Base-by-base conservation (phyloP, 306 rosid species). In the Inga leiocalycina region DNA sequence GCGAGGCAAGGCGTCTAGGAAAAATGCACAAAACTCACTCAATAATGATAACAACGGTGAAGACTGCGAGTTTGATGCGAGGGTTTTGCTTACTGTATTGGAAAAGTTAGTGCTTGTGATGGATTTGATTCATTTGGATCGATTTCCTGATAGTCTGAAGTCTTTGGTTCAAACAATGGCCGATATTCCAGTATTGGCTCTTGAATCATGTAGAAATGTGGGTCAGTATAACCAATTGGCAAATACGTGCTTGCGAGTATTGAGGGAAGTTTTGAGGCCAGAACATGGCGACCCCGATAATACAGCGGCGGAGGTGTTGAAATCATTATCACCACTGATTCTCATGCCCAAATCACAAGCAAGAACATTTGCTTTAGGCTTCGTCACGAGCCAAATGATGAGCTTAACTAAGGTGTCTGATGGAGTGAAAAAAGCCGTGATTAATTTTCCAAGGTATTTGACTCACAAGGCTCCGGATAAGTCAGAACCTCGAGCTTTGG, bases 81-180 rank as follows among this genome's bases (percentile, higher is more conserved):
- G 84, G 84, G 87, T 80, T 34, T 85, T 93, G 88, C 81, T 87
- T 70, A 17, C 79, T 1, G 87, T 92, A 44, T 85, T 95, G 65
- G 94, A 92, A 77, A 95, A 77, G 84, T 90, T 95, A 16, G 93
- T 84, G 15, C 69, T 4, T 1, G 92, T 83, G 17, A 91, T 87
- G 91, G 85, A 79, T 51, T 76, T 91, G 83, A 88, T 95, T 85
- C 98, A 95, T 75, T 86, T 95, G 78, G 96, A 95, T 17, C 87
- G 98, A 9, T 95, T 95, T 83, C 97, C 97, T 1, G 99, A 93
- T 67, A 86, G 91, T 81, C 80, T 93, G 51, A 91, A 91, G 89
- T 89, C 96, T 34, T 78, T 95, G 49, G 81, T 91, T 46, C 97
- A 95, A 67, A 91, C 97, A 0, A 83, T 91, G 30, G 76, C 86